Percentiles rank a stretch among this genome's conserved stretches.
These are phyloP conservation scores for Eutrema salsugineum DNA, from an alignment of 441 rosid genomes.

Conservation along the genomic window DNA sequence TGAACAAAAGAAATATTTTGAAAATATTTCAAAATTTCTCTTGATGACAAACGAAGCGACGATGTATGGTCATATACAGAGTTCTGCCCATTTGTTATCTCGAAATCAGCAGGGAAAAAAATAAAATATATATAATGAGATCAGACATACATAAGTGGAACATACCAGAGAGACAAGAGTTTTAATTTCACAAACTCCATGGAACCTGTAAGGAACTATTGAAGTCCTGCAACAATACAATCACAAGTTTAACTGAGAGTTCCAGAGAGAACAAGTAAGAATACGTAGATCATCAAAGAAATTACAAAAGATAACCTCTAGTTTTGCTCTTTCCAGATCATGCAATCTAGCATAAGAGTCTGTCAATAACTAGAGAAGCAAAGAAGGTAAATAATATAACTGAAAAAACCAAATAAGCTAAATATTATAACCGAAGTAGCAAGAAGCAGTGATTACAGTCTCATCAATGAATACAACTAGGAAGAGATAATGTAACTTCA, in stretches of 20 bases:
- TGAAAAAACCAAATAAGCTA: no score
- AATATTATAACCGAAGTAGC: not conserved
- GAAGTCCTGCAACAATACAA: not conserved
- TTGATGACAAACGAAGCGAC: not conserved
- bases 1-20: not conserved
- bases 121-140: no score
- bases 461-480: not conserved
- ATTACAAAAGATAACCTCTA: not conserved
- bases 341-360: not conserved
- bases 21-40: not conserved
- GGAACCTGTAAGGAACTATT: no score
- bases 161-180: no score
- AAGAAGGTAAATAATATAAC: no score
- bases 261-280: not conserved
- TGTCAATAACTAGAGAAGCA: no score
- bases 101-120: no score
- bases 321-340: conserved; percentile 1
- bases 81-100: no score
- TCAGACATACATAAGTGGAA: not conserved
- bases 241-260: not conserved
- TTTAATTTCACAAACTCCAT: no score
- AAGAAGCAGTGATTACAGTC: not conserved
- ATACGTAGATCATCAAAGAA: not conserved
- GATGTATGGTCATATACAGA: not conserved
- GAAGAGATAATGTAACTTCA: not conserved